phyloP scores from a whole-genome alignment of 768 basidiomycete species.

The Trametes cinnabarina region DNA sequence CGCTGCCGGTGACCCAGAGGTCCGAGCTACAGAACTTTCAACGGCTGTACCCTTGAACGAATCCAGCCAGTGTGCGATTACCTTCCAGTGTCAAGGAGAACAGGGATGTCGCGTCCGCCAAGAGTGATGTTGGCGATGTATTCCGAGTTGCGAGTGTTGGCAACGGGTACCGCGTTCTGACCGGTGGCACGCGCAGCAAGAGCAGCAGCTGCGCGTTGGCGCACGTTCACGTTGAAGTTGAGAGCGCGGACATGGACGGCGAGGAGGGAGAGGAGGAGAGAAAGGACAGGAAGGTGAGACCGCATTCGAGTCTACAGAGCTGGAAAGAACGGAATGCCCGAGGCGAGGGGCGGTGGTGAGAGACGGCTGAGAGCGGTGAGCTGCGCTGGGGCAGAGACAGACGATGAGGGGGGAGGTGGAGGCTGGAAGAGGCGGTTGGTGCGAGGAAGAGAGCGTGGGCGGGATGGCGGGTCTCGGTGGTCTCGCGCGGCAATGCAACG shows the following conservation, averaged over 20 bases:
- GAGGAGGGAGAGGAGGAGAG: slow-evolving; percentile 19
- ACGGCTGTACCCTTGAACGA: not conserved
- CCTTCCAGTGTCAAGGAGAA: slow-evolving; percentile 81
- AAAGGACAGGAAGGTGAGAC: slow-evolving; percentile 20
- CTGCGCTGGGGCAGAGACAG: not conserved
- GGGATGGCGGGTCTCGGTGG: not conserved
- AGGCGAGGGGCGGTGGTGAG: slow-evolving; percentile 2
- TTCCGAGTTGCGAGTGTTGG: slow-evolving; percentile 68
- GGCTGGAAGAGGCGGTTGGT: not conserved
- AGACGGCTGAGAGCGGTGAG: not conserved
- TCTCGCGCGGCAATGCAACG: not conserved
- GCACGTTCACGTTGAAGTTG: slow-evolving; percentile 33
- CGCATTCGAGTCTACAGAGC: slow-evolving; percentile 20
- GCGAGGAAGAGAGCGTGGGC: not conserved
- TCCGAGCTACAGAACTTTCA: slow-evolving; percentile 53
- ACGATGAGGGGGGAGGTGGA: not conserved
- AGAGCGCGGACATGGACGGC: slow-evolving; percentile 29
- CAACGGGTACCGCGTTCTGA: slow-evolving; percentile 36
- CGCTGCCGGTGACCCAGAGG: slow-evolving; percentile 61
- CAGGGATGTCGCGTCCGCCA: slow-evolving; percentile 53
- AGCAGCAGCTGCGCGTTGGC: slow-evolving; percentile 11
- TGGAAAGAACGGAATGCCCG: slow-evolving; percentile 23
- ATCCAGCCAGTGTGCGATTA: slow-evolving; percentile 22
- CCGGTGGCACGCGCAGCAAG: slow-evolving; percentile 16
- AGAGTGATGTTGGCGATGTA: slow-evolving; percentile 73